Evolutionary conservation across 2,329 filamentous ascomycete genomes (phyloP).

Genomic region (Dryadomyces quercivorus): DNA sequence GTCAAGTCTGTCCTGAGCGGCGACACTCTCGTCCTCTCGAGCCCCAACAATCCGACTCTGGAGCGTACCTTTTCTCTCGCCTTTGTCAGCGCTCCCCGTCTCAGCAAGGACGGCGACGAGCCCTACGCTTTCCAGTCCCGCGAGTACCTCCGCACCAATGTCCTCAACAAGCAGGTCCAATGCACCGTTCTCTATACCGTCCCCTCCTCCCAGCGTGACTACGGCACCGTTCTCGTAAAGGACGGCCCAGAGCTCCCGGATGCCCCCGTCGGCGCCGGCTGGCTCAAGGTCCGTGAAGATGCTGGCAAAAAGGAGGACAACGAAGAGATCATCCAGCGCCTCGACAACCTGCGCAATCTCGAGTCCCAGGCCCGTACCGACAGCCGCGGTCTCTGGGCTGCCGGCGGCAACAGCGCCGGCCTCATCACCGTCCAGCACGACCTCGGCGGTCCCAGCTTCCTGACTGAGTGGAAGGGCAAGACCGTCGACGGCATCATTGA

Average conservation of each 20-base stretch:
- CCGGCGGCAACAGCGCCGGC: constrained; percentile 44
- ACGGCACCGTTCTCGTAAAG: constrained; percentile 66
- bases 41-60: constrained; percentile 65
- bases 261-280: constrained; percentile 73
- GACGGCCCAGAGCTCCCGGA: constrained; percentile 72
- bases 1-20: constrained; percentile 94
- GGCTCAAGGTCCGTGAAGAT: constrained; percentile 88
- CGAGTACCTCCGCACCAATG: constrained; percentile 74
- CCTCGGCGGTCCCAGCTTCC: constrained; percentile 64
- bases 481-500: constrained; percentile 79
- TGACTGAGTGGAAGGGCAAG: constrained; percentile 76
- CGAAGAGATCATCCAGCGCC: constrained; percentile 55
- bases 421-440: constrained; percentile 73
- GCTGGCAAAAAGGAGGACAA: constrained; percentile 83
- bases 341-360: constrained; percentile 66
- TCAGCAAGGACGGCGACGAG: constrained; percentile 85
- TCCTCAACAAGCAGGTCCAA: constrained; percentile 77
- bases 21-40: constrained; percentile 77
- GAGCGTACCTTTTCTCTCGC: constrained; percentile 85
- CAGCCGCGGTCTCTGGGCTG: constrained; percentile 69
- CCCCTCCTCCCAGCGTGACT: constrained; percentile 75
- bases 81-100: constrained; percentile 78
- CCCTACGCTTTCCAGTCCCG: constrained; percentile 88
- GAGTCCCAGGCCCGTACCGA: constrained; percentile 70
- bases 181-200: constrained; percentile 82